Conservation (phyloP, 225 moss, liverwort and hornwort species). For the Anthoceros angustus region DNA sequence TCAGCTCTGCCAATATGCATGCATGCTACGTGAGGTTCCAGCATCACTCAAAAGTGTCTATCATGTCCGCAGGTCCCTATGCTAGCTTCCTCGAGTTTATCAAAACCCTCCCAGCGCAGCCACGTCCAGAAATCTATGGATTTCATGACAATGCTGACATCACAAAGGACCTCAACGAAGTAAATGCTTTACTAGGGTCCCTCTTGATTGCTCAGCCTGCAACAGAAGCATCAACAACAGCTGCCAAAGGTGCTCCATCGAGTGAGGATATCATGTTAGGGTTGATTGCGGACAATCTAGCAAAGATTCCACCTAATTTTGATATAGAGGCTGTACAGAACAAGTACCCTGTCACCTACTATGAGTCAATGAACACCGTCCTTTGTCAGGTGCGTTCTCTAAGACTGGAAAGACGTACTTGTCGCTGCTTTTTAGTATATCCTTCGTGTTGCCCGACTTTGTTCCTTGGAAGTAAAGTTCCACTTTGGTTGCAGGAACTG, state of each 20-base stretch:
- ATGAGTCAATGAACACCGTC: constrained; percentile 78
- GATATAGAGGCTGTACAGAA: constrained; percentile 40
- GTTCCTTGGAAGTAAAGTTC: too few species aligned
- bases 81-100: constrained; percentile 56
- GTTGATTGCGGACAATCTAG: constrained; percentile 37
- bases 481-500: constrained; percentile 36
- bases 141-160: too few species aligned
- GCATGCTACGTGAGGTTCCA: background rate
- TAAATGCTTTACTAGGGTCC: too few species aligned
- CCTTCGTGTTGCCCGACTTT: background rate
- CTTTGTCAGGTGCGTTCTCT: constrained; percentile 38
- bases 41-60: background rate
- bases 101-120: constrained; percentile 49
- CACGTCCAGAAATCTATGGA: too few species aligned
- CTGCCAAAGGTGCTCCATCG: constrained; percentile 23
- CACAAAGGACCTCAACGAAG: too few species aligned
- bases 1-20: background rate
- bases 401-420: background rate
- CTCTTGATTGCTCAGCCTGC: constrained; percentile 46
- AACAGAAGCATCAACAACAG: constrained; percentile 9
- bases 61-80: constrained; percentile 33
- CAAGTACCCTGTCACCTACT: constrained; percentile 59
- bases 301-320: constrained; percentile 38
- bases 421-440: background rate
- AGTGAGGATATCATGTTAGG: constrained; percentile 47